phyloP scores from a whole-genome alignment of 202 grass and related monocot species.

The Dendrocalamus latiflorus region DNA sequence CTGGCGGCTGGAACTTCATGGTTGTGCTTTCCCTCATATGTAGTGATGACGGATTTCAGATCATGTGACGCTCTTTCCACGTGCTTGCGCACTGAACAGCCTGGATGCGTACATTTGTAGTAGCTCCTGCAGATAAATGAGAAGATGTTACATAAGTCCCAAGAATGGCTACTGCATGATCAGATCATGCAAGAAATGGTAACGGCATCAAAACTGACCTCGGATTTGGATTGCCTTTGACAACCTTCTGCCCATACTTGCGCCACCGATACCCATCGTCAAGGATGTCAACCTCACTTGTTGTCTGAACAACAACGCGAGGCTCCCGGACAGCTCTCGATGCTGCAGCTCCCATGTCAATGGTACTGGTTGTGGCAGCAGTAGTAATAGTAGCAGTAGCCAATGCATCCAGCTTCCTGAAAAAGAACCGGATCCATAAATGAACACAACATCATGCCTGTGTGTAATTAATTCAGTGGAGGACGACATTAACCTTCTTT shows the following conservation, averaged over 20 bases:
- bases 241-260: slow-evolving; percentile 99
- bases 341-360: slow-evolving; percentile 66
- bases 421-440: slow-evolving; percentile 25
- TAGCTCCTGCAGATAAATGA: slow-evolving; percentile 72
- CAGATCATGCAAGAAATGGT: neutral
- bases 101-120: slow-evolving; percentile 84
- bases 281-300: slow-evolving; percentile 95
- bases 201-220: slow-evolving; percentile 38
- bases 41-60: slow-evolving; percentile 95
- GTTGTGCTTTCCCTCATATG: slow-evolving; percentile 89
- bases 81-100: slow-evolving; percentile 88
- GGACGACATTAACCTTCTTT: slow-evolving; percentile 63
- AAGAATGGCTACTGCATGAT: neutral
- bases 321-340: slow-evolving; percentile 85
- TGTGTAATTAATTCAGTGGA: neutral
- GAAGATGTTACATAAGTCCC: neutral
- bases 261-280: slow-evolving; percentile 96
- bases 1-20: slow-evolving; percentile 94
- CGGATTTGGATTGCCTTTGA: slow-evolving; percentile 98
- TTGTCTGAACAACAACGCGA: slow-evolving; percentile 91
- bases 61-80: slow-evolving; percentile 94
- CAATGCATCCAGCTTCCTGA: slow-evolving; percentile 74
- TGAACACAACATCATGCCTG: slow-evolving; percentile 8
- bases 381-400: slow-evolving; percentile 17
- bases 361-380: slow-evolving; percentile 33